Evolutionary conservation across 2,329 filamentous ascomycete genomes (phyloP), one percentile per base, ranked within the genome.

Genomic region (Ophiostoma novo-ulmi): DNA sequence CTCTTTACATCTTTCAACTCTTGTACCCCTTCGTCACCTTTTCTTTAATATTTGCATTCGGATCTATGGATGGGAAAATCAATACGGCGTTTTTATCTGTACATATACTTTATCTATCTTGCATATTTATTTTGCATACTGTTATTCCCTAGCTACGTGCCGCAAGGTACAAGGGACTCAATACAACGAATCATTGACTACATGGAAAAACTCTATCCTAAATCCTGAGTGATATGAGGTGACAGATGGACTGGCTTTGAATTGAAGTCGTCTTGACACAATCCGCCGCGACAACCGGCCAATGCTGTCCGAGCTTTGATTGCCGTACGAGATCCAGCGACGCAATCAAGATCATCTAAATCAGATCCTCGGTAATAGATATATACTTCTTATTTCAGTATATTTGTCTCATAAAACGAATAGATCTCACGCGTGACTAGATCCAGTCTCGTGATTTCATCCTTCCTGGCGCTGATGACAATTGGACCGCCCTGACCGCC

Each of bases 51-150:
- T 63, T 55, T 63, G 58, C 58, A 63, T 63, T 63, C 52, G 58
- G 58, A 63, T 55, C 52, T 63, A 61, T 63, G 58, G 58, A 63
- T 63, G 58, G 58, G 58, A 63, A 63, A 63, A 63, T 55, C n/a
- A 48, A 55, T n/a, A 55, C n/a, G 58, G 58, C 58, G 58, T 63
- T 63, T 14, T 63, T 55, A 20, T 55, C 20, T 55, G n/a, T 55
- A 55, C 52, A 55, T 55, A 55, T n/a, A 55, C 11, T 22, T 22
- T 55, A 10, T 39, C 8, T 31, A 31, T 31, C 31, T 31, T 13
- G 38, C n/a, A n/a, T 55, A 55, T 55, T 26, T 26, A 7, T 7
- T 22, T 13, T n/a, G 52, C 52, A 39, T 38, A n/a, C n/a, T 11
- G 13, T 52, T 17, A 52, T 52, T 26, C 52, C 52, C 20, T 8